Conservation (phyloP, 192 early-diverging fungal species). For the Haplosporangium gracile region DNA sequence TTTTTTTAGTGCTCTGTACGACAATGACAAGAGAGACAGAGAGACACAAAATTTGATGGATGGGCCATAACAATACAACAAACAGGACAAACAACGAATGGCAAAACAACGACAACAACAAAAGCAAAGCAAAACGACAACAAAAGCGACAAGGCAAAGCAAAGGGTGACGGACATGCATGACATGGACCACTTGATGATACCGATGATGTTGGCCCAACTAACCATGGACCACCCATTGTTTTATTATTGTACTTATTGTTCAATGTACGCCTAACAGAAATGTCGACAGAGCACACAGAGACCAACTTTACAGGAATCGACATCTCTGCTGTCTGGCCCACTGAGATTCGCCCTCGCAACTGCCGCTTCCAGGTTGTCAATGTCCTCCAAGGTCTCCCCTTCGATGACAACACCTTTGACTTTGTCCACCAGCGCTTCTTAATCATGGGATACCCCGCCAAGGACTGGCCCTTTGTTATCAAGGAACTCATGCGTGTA, state of each 20-base stretch:
- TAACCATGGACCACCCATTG: not conserved
- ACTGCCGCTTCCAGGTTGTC: slow-evolving; percentile 50
- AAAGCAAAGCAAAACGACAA: not conserved
- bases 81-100: not conserved
- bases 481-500: slow-evolving; percentile 63
- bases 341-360: slow-evolving; percentile 52
- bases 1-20: not conserved
- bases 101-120: not conserved
- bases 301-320: slow-evolving; percentile 61
- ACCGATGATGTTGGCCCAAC: not conserved
- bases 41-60: not conserved
- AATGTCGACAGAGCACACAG: slow-evolving; percentile 63
- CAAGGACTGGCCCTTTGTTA: slow-evolving; percentile 56
- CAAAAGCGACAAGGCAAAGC: not conserved
- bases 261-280: slow-evolving; percentile 31
- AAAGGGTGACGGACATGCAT: not conserved
- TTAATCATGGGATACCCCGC: slow-evolving; percentile 55
- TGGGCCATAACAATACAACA: slow-evolving; percentile 5
- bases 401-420: slow-evolving; percentile 66
- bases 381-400: slow-evolving; percentile 46
- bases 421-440: slow-evolving; percentile 62
- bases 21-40: not conserved
- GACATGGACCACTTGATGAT: not conserved
- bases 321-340: slow-evolving; percentile 63
- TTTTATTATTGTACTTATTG: not conserved